phyloP scores from a whole-genome alignment of 257 asterid genomes.

The Plectranthus barbatus region DNA sequence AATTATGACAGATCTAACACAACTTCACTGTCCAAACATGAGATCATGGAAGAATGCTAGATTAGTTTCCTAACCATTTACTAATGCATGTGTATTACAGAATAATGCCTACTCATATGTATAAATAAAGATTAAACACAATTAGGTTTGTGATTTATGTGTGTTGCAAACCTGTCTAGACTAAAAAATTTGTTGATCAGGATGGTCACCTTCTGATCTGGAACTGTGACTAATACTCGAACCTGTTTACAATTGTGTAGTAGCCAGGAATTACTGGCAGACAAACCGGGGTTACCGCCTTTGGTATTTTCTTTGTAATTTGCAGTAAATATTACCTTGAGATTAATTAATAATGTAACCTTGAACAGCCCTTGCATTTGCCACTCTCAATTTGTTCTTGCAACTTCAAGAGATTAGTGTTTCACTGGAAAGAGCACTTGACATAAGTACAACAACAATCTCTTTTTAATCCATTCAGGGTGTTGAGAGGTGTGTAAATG shows the following conservation, averaged over 20 bases:
- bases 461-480: conserved; percentile 27
- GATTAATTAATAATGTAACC: background rate
- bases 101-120: background rate
- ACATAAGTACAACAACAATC: background rate
- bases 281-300: background rate
- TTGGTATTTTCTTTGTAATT: background rate
- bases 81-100: background rate
- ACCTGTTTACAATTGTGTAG: background rate
- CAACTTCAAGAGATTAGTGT: too few relatives aligned
- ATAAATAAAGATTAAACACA: background rate
- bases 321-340: background rate
- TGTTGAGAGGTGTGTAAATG: conserved; percentile 43
- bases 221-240: too few relatives aligned
- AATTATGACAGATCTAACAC: background rate
- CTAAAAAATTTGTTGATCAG: background rate
- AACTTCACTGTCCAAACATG: background rate
- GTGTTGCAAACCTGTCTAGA: background rate
- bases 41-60: background rate
- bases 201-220: background rate
- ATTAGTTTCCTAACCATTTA: background rate
- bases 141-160: background rate
- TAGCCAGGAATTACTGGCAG: background rate
- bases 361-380: background rate
- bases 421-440: too few relatives aligned
- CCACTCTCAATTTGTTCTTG: too few relatives aligned